A percentile compares a stretch with the other conserved stretches of the same genome.
Evolutionary conservation across 108 stramenopile genomes (phyloP).

Genomic region (Stephanodiscus triporus): DNA sequence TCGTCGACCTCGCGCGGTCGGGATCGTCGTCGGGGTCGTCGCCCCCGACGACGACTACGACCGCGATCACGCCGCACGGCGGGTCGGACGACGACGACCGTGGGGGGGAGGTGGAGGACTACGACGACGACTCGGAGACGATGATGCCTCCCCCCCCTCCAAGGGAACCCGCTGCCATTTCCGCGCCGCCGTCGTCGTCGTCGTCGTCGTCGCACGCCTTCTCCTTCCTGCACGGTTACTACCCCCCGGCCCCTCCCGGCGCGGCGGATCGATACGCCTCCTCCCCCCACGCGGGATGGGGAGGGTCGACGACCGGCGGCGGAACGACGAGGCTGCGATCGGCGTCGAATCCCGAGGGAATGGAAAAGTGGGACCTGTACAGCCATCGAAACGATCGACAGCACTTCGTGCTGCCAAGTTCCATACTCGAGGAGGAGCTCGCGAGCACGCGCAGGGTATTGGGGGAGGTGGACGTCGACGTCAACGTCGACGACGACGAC

Average conservation of each 20-base stretch:
- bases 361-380: slow-evolving; percentile 85
- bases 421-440: slow-evolving; percentile 85
- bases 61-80: slow-evolving; percentile 41
- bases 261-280: background rate
- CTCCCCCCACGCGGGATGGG: slow-evolving; percentile 6
- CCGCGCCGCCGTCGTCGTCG: background rate
- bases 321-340: slow-evolving; percentile 57
- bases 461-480: slow-evolving; percentile 54
- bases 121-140: slow-evolving; percentile 64
- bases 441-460: slow-evolving; percentile 60
- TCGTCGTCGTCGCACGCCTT: slow-evolving; percentile 5
- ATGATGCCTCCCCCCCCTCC: slow-evolving; percentile 83
- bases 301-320: too few relatives aligned
- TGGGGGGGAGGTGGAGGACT: too few relatives aligned
- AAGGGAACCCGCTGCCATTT: slow-evolving; percentile 13
- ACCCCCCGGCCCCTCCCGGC: background rate
- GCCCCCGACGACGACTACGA: background rate
- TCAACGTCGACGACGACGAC: too few relatives aligned
- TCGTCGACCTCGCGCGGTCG: slow-evolving; percentile 18
- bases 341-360: slow-evolving; percentile 89
- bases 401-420: slow-evolving; percentile 73
- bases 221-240: slow-evolving; percentile 6
- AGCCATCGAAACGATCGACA: slow-evolving; percentile 47
- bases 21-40: background rate
- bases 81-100: slow-evolving; percentile 9